Conservation (phyloP, 768 basidiomycete species). For the Saitozyma sp. region DNA sequence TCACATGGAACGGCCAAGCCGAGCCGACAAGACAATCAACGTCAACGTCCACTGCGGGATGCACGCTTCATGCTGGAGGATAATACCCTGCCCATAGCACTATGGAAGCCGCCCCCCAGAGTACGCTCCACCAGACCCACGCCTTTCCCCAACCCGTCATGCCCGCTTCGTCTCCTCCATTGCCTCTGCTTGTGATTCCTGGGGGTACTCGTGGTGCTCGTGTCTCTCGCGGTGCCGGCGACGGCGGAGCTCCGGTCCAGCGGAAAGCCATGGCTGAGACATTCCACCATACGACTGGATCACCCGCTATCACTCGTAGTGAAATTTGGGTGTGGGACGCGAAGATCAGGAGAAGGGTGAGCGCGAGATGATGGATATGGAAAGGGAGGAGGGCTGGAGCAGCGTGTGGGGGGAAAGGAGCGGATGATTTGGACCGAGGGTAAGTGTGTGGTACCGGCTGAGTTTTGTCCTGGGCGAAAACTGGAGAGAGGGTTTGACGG, state of each 20-base stretch:
- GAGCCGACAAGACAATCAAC: too few relatives aligned
- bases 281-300: conserved; percentile 84
- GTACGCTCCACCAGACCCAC: conserved; percentile 76
- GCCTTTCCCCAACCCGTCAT: conserved; percentile 55
- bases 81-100: conserved; percentile 82
- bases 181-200: not conserved
- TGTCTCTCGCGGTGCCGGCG: not conserved
- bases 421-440: too few relatives aligned
- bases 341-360: conserved; percentile 68
- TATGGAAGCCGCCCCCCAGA: conserved; percentile 71
- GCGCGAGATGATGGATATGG: conserved; percentile 68
- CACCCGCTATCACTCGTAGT: conserved; percentile 70
- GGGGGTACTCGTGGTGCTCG: too few relatives aligned
- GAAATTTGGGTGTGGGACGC: conserved; percentile 84
- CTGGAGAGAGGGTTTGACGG: not conserved
- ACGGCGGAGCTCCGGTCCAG: conserved; percentile 1
- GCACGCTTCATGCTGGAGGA: conserved; percentile 70
- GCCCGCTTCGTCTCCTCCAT: conserved; percentile 3
- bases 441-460: too few relatives aligned
- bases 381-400: conserved; percentile 62
- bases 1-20: too few relatives aligned
- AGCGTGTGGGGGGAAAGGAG: conserved; percentile 48
- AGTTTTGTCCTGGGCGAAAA: not conserved
- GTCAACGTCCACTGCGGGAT: too few relatives aligned
- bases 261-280: conserved; percentile 65